phyloP scores from a whole-genome alignment of 2,329 filamentous ascomycete genomes.

The Ophiostoma ips region DNA sequence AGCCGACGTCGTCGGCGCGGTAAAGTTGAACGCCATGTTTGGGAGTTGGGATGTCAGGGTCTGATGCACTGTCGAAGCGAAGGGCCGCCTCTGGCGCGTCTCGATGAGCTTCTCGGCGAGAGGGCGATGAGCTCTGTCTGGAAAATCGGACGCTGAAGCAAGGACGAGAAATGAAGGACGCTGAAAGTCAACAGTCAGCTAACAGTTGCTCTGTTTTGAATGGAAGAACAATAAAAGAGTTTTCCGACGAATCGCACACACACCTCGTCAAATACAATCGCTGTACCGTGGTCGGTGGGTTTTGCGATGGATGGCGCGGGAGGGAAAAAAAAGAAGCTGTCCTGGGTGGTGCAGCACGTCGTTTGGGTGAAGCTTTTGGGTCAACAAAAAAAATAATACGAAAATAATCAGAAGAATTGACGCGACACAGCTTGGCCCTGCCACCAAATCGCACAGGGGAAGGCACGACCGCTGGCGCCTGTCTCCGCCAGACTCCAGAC shows the following conservation, averaged over 20 bases:
- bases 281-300: neutral
- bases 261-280: neutral
- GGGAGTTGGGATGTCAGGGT: neutral
- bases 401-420: constrained; percentile 5
- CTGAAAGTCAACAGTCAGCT: neutral
- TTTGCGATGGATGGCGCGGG: neutral
- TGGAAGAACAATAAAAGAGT: no score
- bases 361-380: constrained; percentile 7
- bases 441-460: neutral
- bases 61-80: neutral
- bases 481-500: neutral
- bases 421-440: constrained; percentile 10
- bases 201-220: no score
- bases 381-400: constrained; percentile 3
- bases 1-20: constrained; percentile 20
- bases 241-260: no score
- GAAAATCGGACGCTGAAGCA: no score
- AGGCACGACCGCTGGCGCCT: constrained; percentile 1
- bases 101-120: neutral
- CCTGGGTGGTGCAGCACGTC: constrained; percentile 1
- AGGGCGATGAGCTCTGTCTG: neutral
- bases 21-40: constrained; percentile 18
- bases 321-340: neutral
- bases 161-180: neutral
- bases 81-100: neutral